A percentile compares a stretch with the other conserved stretches of the same genome.
Conservation (phyloP, 176 grass and related monocot genomes). For the Oryza rufipogon region DNA sequence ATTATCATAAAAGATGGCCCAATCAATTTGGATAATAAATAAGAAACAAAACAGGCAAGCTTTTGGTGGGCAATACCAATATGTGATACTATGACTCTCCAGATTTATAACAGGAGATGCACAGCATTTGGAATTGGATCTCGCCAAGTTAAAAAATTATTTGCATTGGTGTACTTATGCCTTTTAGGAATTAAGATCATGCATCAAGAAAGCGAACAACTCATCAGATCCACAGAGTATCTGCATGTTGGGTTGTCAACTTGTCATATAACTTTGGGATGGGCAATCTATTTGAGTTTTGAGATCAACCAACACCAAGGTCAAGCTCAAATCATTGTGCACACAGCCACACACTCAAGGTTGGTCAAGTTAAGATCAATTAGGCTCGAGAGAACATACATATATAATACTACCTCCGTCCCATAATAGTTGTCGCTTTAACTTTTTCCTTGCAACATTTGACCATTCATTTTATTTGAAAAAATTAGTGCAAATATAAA, state of each 20-base stretch:
- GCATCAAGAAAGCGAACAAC: background rate
- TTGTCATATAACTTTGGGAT: constrained; percentile 6
- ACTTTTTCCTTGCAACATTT: too few species aligned
- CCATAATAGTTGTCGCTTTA: too few species aligned
- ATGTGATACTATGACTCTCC: background rate
- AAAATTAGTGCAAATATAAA: too few species aligned
- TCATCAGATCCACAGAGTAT: background rate
- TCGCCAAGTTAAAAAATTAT: background rate
- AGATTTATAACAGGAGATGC: constrained; percentile 4
- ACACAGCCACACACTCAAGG: too few species aligned
- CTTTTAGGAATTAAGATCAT: background rate
- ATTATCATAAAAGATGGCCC: background rate
- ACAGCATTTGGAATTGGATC: background rate
- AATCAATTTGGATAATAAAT: background rate
- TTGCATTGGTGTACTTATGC: background rate
- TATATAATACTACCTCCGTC: too few species aligned
- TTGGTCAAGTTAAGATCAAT: too few species aligned
- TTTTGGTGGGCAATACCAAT: background rate
- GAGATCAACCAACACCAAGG: too few species aligned
- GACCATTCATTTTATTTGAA: too few species aligned
- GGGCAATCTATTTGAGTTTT: too few species aligned
- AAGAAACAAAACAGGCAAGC: background rate
- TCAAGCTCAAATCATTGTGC: too few species aligned
- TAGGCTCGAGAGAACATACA: too few species aligned
- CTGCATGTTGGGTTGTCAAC: background rate